Evolutionary conservation across 116 monocot genomes (phyloP), one percentile per base, ranked within the genome.

Genomic region (Posidonia oceanica): DNA sequence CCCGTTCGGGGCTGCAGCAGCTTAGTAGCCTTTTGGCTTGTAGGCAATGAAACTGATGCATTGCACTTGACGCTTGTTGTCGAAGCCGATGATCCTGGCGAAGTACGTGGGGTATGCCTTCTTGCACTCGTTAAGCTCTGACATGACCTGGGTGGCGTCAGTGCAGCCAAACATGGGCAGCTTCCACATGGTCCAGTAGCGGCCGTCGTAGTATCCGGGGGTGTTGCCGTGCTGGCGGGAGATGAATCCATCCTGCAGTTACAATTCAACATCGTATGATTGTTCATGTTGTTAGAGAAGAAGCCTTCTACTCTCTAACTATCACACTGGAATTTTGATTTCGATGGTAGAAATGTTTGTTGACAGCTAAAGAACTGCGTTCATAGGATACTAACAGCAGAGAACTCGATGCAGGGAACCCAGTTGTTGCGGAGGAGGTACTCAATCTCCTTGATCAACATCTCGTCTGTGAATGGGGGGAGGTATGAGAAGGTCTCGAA

Each of bases 151-250:
- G 4, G 62, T 1, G 4, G 89, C 63, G 61, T 88, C 93, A 12
- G 80, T 86, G 89, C 84, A 84, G 4, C 93, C 93, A 68, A 89
- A 93, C 93, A 93, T 89, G 37, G 93, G 89, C 63, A 88, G 81
- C 86, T 86, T 93, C 93, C 89, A 93, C 89, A 93, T 88, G 51
- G 93, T 93, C 93, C 93, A 86, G 86, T 90, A 86, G 10, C 90
- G 79, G 0, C 86, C 86, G 68, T 86, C 93, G 71, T 93, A 89
- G 83, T 93, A 93, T 58, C 89, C 89, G 1, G 89, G 86, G 14
- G 84, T 79, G 0, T 18, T 40, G 77, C 78, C 15, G 79, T 88
- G 14, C 63, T 86, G 68, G 23, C 93, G 84, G 79, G 17, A 75
- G 53, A 88, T 78, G 61, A 84, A 85, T 12, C 88, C 91, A 3